Evolutionary conservation across 2,329 filamentous ascomycete species (phyloP), one percentile per base, ranked within the genome.

Genomic region (Macroventuria anomochaeta): DNA sequence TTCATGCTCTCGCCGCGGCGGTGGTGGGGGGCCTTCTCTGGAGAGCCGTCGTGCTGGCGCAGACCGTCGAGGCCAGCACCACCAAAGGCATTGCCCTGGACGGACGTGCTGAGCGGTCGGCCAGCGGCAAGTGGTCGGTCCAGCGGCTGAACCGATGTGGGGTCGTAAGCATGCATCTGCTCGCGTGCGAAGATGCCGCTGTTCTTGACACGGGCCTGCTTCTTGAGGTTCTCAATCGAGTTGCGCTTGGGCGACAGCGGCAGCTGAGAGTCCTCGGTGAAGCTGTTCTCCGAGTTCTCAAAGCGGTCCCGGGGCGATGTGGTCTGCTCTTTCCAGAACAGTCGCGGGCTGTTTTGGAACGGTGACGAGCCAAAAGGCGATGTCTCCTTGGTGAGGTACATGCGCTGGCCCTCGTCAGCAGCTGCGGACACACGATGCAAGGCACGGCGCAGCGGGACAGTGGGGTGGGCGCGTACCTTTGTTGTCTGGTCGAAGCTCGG

Each of bases 171-270:
- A 74, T 92, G 86, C 77, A 93, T 93, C 71, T 92, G 89, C 77
- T 97, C 93, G 49, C 93, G 88, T 34, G 91, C 92, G 73, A 96
- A 91, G 82, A 97, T 97, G 78, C 88, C 96, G 83, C 93, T 97
- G 80, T 96, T 97, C 83, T 93, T 96, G 68, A 99, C 95, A 56
- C 95, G 89, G 49, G 93, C 96, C 26, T 92, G 93, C 73, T 88
- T 91, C 79, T 97, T 96, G 55, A 99, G 83, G 70, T 93, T 93
- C 82, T 99, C 95, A 63, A 99, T 93, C 15, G 93, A 97, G 38
- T 91, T 90, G 71, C 93, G 89, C 53, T 86, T 88, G 18, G 90
- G 87, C 38, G 88, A 88, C 7, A 88, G 85, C 10, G 89, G 86
- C 6, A 85, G 85, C 11, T 88, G 87, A 36, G 83, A 80, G 43